Evolutionary conservation across 352 stramenopile species (phyloP).

Genomic region (Blastocystis sp.): DNA sequence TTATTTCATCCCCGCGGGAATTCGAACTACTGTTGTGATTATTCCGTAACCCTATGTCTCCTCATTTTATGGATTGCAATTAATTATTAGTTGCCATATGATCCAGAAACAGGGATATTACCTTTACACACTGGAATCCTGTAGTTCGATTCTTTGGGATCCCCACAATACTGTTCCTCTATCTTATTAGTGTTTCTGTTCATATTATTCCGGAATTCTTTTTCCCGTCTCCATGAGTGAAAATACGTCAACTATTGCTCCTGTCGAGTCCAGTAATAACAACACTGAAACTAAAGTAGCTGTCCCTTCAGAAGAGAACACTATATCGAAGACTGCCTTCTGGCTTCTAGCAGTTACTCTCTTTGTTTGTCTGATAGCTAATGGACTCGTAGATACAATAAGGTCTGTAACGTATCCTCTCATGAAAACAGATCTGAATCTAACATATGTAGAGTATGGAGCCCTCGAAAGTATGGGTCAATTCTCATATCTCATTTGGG

Average conservation of each 20-base stretch:
- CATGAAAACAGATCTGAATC: constrained; percentile 6
- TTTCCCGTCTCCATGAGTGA: too few relatives aligned
- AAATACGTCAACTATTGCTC: too few relatives aligned
- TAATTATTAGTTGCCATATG: too few relatives aligned
- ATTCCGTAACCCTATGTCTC: background rate
- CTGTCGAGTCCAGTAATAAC: too few relatives aligned
- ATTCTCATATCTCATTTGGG: constrained; percentile 54
- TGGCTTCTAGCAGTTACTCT: constrained; percentile 40
- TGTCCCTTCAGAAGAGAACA: background rate
- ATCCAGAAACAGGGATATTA: background rate
- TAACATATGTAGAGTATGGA: constrained; percentile 21
- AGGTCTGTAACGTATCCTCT: constrained; percentile 27
- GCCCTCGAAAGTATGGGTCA: constrained; percentile 16
- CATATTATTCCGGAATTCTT: background rate
- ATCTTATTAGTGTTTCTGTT: background rate
- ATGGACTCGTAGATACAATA: constrained; percentile 30
- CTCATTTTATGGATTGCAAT: too few relatives aligned
- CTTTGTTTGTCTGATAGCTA: background rate
- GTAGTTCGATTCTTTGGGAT: too few relatives aligned
- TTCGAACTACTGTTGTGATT: too few relatives aligned
- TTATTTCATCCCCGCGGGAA: background rate
- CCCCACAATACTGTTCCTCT: background rate
- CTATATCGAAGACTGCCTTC: constrained; percentile 22
- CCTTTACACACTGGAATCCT: too few relatives aligned
- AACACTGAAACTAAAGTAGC: background rate